Evolutionary conservation across 176 grass and related monocot species (phyloP), one percentile per base, ranked within the genome.

Genomic region (Elaeis guineensis): DNA sequence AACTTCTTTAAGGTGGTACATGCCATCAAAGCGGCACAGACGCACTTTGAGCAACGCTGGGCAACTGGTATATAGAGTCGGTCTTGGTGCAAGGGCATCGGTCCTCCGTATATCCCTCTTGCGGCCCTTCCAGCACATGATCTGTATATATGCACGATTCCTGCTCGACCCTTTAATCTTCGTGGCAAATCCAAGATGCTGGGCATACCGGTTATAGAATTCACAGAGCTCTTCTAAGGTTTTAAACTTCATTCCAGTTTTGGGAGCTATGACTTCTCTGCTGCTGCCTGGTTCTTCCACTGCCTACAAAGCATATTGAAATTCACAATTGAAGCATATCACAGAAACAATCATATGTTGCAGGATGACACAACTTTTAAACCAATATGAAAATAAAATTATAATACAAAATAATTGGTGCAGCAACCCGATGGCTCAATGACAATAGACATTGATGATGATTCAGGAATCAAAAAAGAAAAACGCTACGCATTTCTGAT

Each of bases 1-100:
- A 29, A 61, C 58, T 61, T 61, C 58, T 35, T 61, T 61, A 12
- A 61, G n/a, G 58, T 61, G 58, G 58, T 61, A 61, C 58, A 61
- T 29, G 25, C 58, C 58, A 3, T 61, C 58, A n/a, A 17, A 61
- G 23, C 29, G 58, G 25, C 24, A 61, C 26, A 61, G 6, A 17
- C 23, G 24, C 29, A 61, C 58, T 61, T 61, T 61, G 26, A 61
- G 23, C 25, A 61, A 23, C 8, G 58, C 58, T 19, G 58, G 58
- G 58, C 58, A 61, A 15, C 29, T 61, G 26, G 58, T 61, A 28
- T 61, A 61, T 61, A 61, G 17, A 61, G 58, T 61, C n/a, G 58
- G 58, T 29, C 58, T 61, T 2, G 58, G 58, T 17, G 58, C 58
- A 61, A 61, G 58, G 9, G 58, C 58, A 61, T 61, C 58, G 3